Evolutionary conservation across 208 protist genomes (phyloP).

Genomic region (Vickermania spadyakhi): DNA sequence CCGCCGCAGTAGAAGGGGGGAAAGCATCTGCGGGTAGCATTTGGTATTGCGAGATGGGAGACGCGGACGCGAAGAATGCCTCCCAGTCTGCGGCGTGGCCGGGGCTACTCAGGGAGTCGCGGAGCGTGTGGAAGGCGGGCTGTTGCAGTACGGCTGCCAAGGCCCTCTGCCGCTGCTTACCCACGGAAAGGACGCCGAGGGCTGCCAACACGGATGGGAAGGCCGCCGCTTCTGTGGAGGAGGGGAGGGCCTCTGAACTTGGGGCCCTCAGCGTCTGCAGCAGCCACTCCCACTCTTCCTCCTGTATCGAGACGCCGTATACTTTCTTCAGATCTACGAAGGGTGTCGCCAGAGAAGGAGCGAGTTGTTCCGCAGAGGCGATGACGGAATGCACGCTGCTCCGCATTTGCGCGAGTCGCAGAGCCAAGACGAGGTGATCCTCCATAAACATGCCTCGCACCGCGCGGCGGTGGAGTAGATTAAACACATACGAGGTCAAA

Average conservation of each 20-base stretch:
- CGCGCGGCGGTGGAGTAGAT: constrained; percentile 60
- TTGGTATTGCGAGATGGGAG: constrained; percentile 27
- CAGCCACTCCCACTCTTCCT: constrained; percentile 67
- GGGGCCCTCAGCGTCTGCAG: constrained; percentile 15
- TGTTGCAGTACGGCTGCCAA: constrained; percentile 37
- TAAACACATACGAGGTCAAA: constrained; percentile 60
- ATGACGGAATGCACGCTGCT: constrained; percentile 33
- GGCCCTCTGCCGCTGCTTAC: constrained; percentile 17
- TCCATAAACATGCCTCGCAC: constrained; percentile 90
- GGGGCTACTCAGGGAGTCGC: constrained; percentile 33
- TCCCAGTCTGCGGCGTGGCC: constrained; percentile 30
- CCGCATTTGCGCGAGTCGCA: constrained; percentile 90
- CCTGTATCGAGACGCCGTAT: constrained; percentile 14
- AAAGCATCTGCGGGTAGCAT: constrained; percentile 29
- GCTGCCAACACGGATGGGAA: constrained; percentile 20
- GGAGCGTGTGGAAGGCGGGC: constrained; percentile 54
- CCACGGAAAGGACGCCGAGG: constrained; percentile 14
- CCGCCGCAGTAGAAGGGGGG: constrained; percentile 14
- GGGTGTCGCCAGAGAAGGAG: too few relatives aligned
- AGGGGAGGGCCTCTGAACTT: neutral
- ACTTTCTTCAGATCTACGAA: neutral
- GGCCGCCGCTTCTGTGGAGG: neutral
- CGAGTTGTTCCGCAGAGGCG: neutral
- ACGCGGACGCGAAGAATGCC: constrained; percentile 28
- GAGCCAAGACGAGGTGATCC: constrained; percentile 91